Base-by-base conservation (phyloP, 202 grass and related monocot species). In the Brachypodium distachyon region DNA sequence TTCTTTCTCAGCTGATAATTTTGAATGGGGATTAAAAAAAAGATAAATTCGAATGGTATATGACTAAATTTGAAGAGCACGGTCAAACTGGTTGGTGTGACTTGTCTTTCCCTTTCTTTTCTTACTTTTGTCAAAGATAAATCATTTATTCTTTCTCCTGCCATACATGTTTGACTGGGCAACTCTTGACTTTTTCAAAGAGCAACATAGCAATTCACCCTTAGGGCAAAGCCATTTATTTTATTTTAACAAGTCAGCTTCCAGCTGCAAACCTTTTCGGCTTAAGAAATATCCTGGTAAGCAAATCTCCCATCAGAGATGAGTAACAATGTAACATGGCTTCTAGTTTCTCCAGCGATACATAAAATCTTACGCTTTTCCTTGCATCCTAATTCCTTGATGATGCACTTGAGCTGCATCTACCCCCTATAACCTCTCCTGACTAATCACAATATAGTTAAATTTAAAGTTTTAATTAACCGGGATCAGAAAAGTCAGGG, bases 131-230 rank as follows among this genome's bases (percentile, higher is more conserved):
- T 64, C 33, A 33, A 3, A 31, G 6, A 39, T 18, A 9, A 48
- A 64, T 21, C 11, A 38, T 53, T 41, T 67, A 61, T 62, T 54
- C 9, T 37, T 80, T 71, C 48, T 66, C n/a, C 10, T 57, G 67
- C 16, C 51, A 44, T 51, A 23, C 49, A 47, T 55, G 12, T 79
- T 88, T 74, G 22, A 76, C 76, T 63, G 60, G 41, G 37, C 12
- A 63, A 80, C 60, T 32, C 6, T 54, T 55, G 4, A 36, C 17
- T 68, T 73, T 58, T 19, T 22, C 68, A 76, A 88, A n/a, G 19
- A 74, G 67, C 12, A 58, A 71, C 19, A 58, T n/a, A 52, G 33
- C 65, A 49, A 66, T 47, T 59, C 39, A 58, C 9, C 39, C 16
- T 16, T 10, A 1, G 74, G 8, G 18, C 9, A 9, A 67, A 42